Evolutionary conservation across 768 basidiomycete genomes (phyloP).

Genomic region (Candolleomyces efflorescens): DNA sequence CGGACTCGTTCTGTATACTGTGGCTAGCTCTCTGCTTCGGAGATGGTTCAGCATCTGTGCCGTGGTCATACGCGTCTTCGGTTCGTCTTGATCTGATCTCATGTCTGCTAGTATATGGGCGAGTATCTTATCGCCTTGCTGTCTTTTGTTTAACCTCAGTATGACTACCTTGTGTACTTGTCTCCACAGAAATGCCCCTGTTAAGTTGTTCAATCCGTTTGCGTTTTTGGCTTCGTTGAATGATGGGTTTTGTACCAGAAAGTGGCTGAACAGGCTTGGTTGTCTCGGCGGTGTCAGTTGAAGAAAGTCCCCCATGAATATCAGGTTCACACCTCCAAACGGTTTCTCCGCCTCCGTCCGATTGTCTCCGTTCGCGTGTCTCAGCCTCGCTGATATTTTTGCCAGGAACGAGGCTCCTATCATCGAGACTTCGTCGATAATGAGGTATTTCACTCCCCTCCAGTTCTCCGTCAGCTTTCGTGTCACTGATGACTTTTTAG

Average conservation of each 20-base stretch:
- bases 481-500: not conserved
- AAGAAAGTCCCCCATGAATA: slow-evolving; percentile 20
- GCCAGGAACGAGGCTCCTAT: slow-evolving; percentile 14
- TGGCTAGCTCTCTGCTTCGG: too few species aligned
- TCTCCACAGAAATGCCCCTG: slow-evolving; percentile 12
- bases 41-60: too few species aligned
- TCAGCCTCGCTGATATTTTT: slow-evolving; percentile 16
- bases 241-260: slow-evolving; percentile 4
- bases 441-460: slow-evolving; percentile 18
- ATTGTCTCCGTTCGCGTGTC: slow-evolving; percentile 15
- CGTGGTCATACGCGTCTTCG: too few species aligned
- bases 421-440: slow-evolving; percentile 19
- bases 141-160: too few species aligned
- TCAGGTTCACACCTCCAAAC: slow-evolving; percentile 27
- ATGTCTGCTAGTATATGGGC: too few species aligned
- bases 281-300: slow-evolving; percentile 11
- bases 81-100: too few species aligned
- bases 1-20: too few species aligned
- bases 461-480: slow-evolving; percentile 4
- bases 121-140: too few species aligned
- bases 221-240: slow-evolving; percentile 3
- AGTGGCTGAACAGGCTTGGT: slow-evolving; percentile 17
- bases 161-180: slow-evolving; percentile 8
- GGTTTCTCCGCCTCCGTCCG: not conserved
- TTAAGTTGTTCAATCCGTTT: slow-evolving; percentile 1